A percentile compares a stretch with the other conserved stretches of the same genome.
These are phyloP conservation scores for Xylaria sp. DNA, from an alignment of 2,329 filamentous ascomycete genomes.

Conservation along the genomic window DNA sequence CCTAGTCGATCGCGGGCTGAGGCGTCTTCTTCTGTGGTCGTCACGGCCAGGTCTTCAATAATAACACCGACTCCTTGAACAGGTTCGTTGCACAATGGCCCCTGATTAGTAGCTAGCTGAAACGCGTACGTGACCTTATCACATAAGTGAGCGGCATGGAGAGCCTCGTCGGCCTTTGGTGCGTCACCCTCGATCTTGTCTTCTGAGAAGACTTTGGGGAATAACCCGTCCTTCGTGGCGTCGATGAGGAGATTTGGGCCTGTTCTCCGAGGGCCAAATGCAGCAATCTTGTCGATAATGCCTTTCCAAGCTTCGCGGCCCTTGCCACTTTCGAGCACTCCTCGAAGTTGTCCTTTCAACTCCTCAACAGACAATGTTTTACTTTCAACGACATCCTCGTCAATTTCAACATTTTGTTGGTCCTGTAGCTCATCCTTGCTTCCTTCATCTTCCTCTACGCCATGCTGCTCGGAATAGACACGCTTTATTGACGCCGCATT, in stretches of 20 bases:
- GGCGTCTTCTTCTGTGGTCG: conserved; percentile 61
- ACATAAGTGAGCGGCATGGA: conserved; percentile 75
- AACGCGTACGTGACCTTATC: conserved; percentile 96
- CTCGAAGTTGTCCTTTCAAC: conserved; percentile 77
- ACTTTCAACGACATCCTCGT: conserved; percentile 67
- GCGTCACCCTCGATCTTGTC: conserved; percentile 48
- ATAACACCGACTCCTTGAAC: conserved; percentile 93
- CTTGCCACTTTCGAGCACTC: conserved; percentile 76
- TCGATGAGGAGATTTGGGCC: conserved; percentile 94
- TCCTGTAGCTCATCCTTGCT: conserved; percentile 51
- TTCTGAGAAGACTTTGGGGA: conserved; percentile 71
- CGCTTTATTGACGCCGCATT: conserved; percentile 81
- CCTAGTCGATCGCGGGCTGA: conserved; percentile 74
- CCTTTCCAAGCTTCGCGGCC: conserved; percentile 81
- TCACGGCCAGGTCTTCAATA: conserved; percentile 79
- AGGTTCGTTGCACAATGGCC: conserved; percentile 91
- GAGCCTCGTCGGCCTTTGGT: conserved; percentile 58
- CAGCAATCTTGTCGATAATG: conserved; percentile 81
- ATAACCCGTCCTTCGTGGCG: conserved; percentile 75
- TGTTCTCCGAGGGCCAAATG: conserved; percentile 85
- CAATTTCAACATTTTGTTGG: conserved; percentile 57
- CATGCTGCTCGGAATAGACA: conserved; percentile 77
- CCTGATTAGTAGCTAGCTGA: conserved; percentile 88
- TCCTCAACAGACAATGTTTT: conserved; percentile 76
- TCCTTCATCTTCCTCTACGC: conserved; percentile 52